These are phyloP conservation scores for Ustilago crameri DNA, from an alignment of 1,284 basidiomycete genomes.

Conservation along the genomic window DNA sequence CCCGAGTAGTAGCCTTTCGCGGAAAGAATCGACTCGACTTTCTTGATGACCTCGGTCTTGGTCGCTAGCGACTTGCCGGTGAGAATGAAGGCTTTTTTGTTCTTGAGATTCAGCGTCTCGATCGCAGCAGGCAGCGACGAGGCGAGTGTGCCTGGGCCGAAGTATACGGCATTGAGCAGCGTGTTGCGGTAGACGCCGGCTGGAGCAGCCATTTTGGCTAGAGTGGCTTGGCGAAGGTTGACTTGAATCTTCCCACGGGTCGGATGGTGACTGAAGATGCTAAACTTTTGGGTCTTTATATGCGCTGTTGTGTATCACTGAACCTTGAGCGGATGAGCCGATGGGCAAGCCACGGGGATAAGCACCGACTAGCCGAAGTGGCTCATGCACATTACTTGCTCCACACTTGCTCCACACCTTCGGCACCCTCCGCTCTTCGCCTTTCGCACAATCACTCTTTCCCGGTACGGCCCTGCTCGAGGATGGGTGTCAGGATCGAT, in stretches of 20 bases:
- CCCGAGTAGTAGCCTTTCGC: conserved; percentile 36
- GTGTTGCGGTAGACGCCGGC: conserved; percentile 46
- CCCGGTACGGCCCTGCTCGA: no score
- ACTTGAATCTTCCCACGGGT: no score
- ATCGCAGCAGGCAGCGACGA: conserved; percentile 29
- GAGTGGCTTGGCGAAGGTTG: not conserved
- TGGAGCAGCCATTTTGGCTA: conserved; percentile 23
- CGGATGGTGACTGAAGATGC: no score
- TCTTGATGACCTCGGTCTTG: conserved; percentile 49
- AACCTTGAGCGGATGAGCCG: no score
- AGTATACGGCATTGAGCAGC: conserved; percentile 40
- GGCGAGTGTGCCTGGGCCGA: conserved; percentile 35
- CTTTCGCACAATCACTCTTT: no score
- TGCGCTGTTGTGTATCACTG: no score
- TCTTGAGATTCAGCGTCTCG: conserved; percentile 28
- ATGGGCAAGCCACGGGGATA: no score
- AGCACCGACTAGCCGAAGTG: no score
- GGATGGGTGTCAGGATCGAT: no score
- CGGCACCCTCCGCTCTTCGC: not conserved
- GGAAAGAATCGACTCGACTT: conserved; percentile 30
- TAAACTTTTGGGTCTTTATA: no score
- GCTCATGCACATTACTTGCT: no score
- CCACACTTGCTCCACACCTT: no score
- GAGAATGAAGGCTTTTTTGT: conserved; percentile 51
- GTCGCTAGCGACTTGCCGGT: conserved; percentile 54